Evolutionary conservation across 2,329 filamentous ascomycete species (phyloP).

Genomic region (Monosporascus cannonballus): DNA sequence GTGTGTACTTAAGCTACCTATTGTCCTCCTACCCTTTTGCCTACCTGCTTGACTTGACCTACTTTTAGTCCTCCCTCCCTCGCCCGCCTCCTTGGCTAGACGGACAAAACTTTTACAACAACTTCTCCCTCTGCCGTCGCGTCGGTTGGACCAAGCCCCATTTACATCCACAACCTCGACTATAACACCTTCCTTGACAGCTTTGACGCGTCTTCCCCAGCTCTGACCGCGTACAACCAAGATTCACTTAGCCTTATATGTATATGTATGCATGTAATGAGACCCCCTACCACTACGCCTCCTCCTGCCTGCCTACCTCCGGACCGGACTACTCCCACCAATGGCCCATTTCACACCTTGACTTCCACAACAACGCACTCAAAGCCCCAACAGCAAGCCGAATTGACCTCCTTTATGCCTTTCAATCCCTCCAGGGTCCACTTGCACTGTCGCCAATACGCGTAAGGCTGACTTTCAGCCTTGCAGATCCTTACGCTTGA

Average conservation of each 20-base stretch:
- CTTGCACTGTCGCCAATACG: constrained; percentile 21
- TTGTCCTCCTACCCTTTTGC: constrained; percentile 10
- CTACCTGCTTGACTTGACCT: constrained; percentile 2
- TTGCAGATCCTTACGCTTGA: constrained; percentile 30
- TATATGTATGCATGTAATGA: constrained; percentile 4
- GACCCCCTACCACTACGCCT: constrained; percentile 3
- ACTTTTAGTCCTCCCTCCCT: constrained; percentile 15
- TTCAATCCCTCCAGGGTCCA: constrained; percentile 16
- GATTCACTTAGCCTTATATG: constrained; percentile 14
- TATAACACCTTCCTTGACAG: neutral
- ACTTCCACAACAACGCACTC: constrained; percentile 18
- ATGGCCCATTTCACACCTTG: neutral
- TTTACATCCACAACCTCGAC: constrained; percentile 7
- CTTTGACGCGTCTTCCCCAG: constrained; percentile 13
- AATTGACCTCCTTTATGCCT: neutral
- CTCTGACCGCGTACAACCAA: constrained; percentile 10
- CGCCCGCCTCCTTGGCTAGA: constrained; percentile 1
- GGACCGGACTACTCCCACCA: constrained; percentile 15
- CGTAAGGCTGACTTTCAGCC: constrained; percentile 33
- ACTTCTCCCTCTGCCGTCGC: constrained; percentile 7
- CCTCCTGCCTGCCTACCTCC: constrained; percentile 10
- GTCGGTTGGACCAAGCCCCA: constrained; percentile 1
- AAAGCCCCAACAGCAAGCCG: constrained; percentile 17
- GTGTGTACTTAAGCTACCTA: constrained; percentile 7
- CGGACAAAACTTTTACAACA: constrained; percentile 17